Base-by-base conservation (phyloP, 768 basidiomycete species). In the Baorangia bicolor region DNA sequence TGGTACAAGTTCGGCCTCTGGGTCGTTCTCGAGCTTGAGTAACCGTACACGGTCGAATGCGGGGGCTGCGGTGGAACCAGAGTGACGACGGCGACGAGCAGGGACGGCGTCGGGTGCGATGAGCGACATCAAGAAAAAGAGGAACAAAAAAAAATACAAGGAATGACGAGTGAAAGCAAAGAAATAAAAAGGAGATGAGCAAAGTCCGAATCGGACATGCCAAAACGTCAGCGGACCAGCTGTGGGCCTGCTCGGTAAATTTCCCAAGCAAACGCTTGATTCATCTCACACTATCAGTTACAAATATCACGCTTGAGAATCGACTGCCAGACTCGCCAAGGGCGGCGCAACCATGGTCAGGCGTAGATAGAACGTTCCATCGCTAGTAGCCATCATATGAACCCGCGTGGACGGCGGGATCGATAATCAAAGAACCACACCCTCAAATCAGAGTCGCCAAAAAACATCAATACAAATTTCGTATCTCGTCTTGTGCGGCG, bases 71-170 rank as follows among this genome's bases (percentile, higher is more conserved):
- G 64, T 68, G 13, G 83, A 82, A 45, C 81, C 80, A 30, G 87
- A 87, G 68, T 88, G 86, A 49, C 88, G 82, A 58, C 88, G 81
- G 49, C 78, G 81, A 43, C 84, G 81, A 33, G 45, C 53, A 16
- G 54, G 53, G 49, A 53, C n/a, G 49, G 11, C 20, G 11, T 62
- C 57, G 47, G 53, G 34, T 1, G 56, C 42, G 55, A 63, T 46
- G 45, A 65, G 54, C 28, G 67, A 64, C 44, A 60, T 63, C 25
- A 37, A n/a, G 35, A 30, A 23, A 25, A 18, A 16, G 37, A 18
- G 18, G 18, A 14, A 16, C 23, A 18, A 31, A 49, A 30, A 31
- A 25, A 18, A 21, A 34, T 14, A 48, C 25, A 55, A 57, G 4
- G 58, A 52, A 35, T 12, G 49, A 59, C 51, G 34, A 25, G 23